Base-by-base conservation (phyloP, 768 basidiomycete genomes). In the Suillus americanus region DNA sequence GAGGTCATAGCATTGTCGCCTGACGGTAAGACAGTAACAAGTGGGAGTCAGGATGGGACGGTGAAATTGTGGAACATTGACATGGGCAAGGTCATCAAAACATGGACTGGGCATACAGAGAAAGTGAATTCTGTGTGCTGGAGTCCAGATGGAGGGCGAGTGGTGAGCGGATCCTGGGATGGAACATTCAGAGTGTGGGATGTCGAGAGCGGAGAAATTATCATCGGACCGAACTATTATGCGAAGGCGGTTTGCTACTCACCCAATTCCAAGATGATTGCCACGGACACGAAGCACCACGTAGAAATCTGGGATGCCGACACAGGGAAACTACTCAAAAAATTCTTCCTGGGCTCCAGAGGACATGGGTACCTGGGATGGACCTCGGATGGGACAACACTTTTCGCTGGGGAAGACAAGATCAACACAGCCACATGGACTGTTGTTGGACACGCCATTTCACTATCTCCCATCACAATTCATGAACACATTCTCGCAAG, bases 191-290 rank as follows among this genome's bases (percentile, higher is more conserved):
- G 43, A 45, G 43, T 45, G 20, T 46, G 45, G 45, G n/a, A n/a
- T n/a, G 45, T 23, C 1, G 4, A 46, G 10, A 46, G n/a, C 4
- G n/a, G 45, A n/a, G n/a, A n/a, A 10, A 46, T 1, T 12, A 46
- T n/a, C n/a, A 0, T n/a, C 3, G n/a, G n/a, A 12, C n/a, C n/a
- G 23, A 46, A 5, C n/a, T 0, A 23, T 0, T 14, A 12, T 10
- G 2, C 10, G n/a, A 0, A 3, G 2, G 10, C 10, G 9, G 45
- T 46, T n/a, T 46, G 45, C 45, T 46, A 46, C n/a, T 46, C 45
- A 23, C 45, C 45, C 9, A n/a, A 46, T 12, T n/a, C 9, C n/a
- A n/a, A 9, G 10, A 46, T n/a, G n/a, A n/a, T 46, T 20, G 20
- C 43, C 18, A 46, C n/a, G 1, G n/a, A 10, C n/a, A n/a, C 7